Percentiles rank a stretch among this genome's conserved stretches.
Evolutionary conservation across 768 basidiomycete genomes (phyloP).

Genomic region (Chalciporus sphaerocephalus): DNA sequence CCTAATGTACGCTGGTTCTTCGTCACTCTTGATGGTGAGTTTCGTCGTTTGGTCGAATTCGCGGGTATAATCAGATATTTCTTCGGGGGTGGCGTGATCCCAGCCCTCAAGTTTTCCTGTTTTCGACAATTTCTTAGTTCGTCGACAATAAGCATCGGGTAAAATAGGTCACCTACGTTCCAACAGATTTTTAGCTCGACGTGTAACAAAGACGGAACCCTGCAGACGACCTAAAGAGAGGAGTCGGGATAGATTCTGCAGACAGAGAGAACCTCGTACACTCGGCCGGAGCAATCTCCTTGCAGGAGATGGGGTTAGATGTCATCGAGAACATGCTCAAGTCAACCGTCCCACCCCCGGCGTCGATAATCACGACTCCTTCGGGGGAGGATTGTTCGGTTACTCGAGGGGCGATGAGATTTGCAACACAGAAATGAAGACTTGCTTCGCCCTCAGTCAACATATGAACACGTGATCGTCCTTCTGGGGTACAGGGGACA

Average conservation of each 20-base stretch:
- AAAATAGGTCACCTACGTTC: constrained; percentile 24
- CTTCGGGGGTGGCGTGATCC: constrained; percentile 1
- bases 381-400: constrained; percentile 19
- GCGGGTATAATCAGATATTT: not conserved
- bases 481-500: constrained; percentile 11
- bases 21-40: constrained; percentile 2
- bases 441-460: constrained; percentile 21
- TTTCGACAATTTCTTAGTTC: not conserved
- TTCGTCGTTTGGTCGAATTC: constrained; percentile 5
- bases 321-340: constrained; percentile 34
- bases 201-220: constrained; percentile 46
- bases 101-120: constrained; percentile 6
- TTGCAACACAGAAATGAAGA: constrained; percentile 36
- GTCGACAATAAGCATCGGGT: not conserved
- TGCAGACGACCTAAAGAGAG: constrained; percentile 37
- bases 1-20: constrained; percentile 9
- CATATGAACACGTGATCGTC: constrained; percentile 14
- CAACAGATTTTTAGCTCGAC: constrained; percentile 35
- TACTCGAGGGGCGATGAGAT: constrained; percentile 19
- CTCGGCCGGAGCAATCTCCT: constrained; percentile 32
- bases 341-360: constrained; percentile 37
- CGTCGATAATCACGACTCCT: constrained; percentile 40
- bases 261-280: constrained; percentile 9
- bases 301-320: constrained; percentile 19
- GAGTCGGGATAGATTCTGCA: not conserved